Conservation (phyloP, 1,139 yeast species). For the Geotrichum armillariae region DNA sequence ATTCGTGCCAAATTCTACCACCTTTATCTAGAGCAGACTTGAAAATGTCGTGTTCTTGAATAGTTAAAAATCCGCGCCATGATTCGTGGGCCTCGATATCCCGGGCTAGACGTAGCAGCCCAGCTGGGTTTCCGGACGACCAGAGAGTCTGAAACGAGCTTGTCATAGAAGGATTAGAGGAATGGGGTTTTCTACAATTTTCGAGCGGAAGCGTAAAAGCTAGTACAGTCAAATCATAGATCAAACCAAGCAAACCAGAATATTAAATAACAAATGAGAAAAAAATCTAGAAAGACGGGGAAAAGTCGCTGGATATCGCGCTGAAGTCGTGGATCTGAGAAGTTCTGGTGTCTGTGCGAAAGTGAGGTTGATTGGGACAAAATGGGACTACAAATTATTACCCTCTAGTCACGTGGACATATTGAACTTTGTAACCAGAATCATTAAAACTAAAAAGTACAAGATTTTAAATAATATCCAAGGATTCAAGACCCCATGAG, state of each 20-base stretch:
- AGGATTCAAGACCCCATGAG: constrained; percentile 1
- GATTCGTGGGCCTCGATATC: constrained; percentile 41
- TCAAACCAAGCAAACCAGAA: too few relatives aligned
- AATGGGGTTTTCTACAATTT: background rate
- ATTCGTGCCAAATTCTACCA: constrained; percentile 38
- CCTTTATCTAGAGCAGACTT: constrained; percentile 36
- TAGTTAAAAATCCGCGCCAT: constrained; percentile 43
- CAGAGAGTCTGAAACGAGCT: constrained; percentile 31
- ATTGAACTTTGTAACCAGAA: background rate
- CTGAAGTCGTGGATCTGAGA: constrained; percentile 1
- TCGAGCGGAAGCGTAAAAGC: too few relatives aligned
- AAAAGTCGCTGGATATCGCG: too few relatives aligned
- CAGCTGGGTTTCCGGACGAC: constrained; percentile 39
- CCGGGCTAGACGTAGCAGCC: constrained; percentile 39
- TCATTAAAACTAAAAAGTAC: background rate
- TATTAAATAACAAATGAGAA: too few relatives aligned
- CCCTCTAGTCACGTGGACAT: constrained; percentile 13
- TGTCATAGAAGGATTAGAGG: constrained; percentile 18
- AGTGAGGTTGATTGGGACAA: constrained; percentile 12
- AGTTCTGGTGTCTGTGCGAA: constrained; percentile 1
- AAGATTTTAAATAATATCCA: background rate
- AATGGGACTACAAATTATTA: constrained; percentile 1
- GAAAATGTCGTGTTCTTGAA: constrained; percentile 42
- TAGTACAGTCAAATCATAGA: constrained; percentile 2
- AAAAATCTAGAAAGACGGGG: too few relatives aligned